phyloP scores from a whole-genome alignment of 768 basidiomycete genomes.

The Suillus alpinus region DNA sequence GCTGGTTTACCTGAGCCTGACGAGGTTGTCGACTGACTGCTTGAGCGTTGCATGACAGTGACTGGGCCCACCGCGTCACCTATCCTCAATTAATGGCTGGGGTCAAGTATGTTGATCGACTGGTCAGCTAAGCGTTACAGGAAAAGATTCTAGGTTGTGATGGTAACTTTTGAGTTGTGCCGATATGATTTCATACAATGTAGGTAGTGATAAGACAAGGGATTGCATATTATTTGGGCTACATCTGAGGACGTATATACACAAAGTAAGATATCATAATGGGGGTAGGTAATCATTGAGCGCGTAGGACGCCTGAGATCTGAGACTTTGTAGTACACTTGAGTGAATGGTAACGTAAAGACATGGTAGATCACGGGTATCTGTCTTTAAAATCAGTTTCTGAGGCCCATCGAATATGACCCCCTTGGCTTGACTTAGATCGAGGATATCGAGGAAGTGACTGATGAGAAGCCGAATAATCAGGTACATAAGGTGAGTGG shows the following conservation, averaged over 20 bases:
- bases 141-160: background rate
- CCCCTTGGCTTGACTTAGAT: constrained; percentile 2
- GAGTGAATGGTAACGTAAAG: too few species aligned
- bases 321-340: background rate
- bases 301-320: background rate
- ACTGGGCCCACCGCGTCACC: background rate
- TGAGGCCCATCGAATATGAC: constrained; percentile 23
- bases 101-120: background rate
- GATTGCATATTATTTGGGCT: background rate
- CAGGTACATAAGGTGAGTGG: background rate
- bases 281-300: background rate
- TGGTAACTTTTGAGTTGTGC: background rate
- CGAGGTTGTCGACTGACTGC: constrained; percentile 24
- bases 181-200: background rate
- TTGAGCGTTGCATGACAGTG: constrained; percentile 27
- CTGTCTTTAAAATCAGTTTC: constrained; percentile 8
- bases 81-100: background rate
- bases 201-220: background rate
- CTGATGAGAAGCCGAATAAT: constrained; percentile 3
- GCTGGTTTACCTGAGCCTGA: constrained; percentile 36
- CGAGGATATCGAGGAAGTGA: constrained; percentile 3
- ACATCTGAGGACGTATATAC: background rate
- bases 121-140: background rate
- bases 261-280: background rate
- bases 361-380: background rate